Conservation (phyloP, 2,329 filamentous ascomycete species). For the Colletotrichum sp. region DNA sequence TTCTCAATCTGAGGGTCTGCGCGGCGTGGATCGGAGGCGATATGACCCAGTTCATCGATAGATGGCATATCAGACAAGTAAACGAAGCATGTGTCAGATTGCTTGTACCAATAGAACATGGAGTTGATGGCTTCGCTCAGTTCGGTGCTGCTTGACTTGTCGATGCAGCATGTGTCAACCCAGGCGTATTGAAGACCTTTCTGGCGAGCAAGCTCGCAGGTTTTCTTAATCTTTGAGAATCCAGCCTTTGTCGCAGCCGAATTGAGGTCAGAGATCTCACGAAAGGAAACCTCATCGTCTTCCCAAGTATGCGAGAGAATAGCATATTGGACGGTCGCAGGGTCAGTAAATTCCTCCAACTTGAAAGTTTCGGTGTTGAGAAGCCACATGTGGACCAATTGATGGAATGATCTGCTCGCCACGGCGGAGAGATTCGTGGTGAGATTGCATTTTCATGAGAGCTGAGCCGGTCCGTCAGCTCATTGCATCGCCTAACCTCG, state of each 20-base stretch:
- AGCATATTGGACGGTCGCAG: constrained; percentile 15
- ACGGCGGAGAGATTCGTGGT: too few species aligned
- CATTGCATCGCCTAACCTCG: too few species aligned
- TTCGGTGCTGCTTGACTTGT: constrained; percentile 26
- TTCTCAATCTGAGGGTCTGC: too few species aligned
- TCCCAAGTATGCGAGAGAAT: constrained; percentile 31
- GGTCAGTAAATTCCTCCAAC: not conserved
- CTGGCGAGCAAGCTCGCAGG: not conserved
- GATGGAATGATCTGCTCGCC: too few species aligned
- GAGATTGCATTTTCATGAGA: too few species aligned
- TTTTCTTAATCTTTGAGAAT: constrained; percentile 6
- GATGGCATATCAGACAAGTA: constrained; percentile 15
- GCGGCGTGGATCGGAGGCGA: too few species aligned
- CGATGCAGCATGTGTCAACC: constrained; percentile 30
- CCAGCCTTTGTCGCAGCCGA: not conserved
- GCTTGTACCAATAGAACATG: constrained; percentile 25
- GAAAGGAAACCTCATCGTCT: constrained; percentile 25
- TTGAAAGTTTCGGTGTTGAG: not conserved
- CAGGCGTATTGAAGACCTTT: constrained; percentile 18
- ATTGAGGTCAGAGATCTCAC: not conserved
- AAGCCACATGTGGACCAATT: not conserved
- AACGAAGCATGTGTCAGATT: constrained; percentile 20
- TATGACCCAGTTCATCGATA: too few species aligned
- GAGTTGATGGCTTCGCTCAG: constrained; percentile 24
- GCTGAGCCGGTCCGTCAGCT: too few species aligned